A percentile compares a stretch with the other conserved stretches of the same genome.
These are phyloP conservation scores for Fagus crenata DNA, from an alignment of 306 rosid genomes.

Conservation along the genomic window DNA sequence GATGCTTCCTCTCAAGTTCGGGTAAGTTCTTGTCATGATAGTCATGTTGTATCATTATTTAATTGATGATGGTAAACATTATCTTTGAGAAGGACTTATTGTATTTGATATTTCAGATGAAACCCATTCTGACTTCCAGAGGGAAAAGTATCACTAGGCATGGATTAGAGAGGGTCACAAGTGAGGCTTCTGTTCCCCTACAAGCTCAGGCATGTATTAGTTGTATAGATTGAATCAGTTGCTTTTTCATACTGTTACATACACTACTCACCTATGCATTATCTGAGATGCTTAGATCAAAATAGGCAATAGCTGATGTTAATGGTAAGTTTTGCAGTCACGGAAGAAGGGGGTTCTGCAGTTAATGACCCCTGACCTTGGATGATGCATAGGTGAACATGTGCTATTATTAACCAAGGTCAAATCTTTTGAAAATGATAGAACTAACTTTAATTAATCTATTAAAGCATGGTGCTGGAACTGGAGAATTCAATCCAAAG, in stretches of 20 bases:
- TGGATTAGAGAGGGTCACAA: conserved; percentile 25
- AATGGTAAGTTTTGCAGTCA: neutral
- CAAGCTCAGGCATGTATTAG: conserved; percentile 30
- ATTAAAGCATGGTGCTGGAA: conserved; percentile 36
- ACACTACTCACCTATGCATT: neutral
- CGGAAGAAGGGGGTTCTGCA: neutral
- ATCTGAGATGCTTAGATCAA: neutral
- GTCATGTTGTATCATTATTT: neutral
- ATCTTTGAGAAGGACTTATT: neutral
- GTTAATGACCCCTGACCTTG: neutral
- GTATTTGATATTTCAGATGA: conserved; percentile 39
- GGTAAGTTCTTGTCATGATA: conserved; percentile 35
- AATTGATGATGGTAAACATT: neutral
- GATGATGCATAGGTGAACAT: neutral
- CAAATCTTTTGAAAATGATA: neutral
- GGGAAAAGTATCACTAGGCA: conserved; percentile 26
- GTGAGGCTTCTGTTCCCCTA: conserved; percentile 16
- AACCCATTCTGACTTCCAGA: conserved; percentile 22
- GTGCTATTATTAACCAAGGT: neutral
- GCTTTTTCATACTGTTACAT: neutral
- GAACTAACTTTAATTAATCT: conserved; percentile 10
- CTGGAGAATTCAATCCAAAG: conserved; percentile 20
- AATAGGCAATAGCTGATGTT: neutral
- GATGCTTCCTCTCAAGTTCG: conserved; percentile 29
- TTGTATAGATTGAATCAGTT: neutral